These are phyloP conservation scores for Psidium friedrichsthalianum DNA, from an alignment of 345 rosid species.

Conservation along the genomic window DNA sequence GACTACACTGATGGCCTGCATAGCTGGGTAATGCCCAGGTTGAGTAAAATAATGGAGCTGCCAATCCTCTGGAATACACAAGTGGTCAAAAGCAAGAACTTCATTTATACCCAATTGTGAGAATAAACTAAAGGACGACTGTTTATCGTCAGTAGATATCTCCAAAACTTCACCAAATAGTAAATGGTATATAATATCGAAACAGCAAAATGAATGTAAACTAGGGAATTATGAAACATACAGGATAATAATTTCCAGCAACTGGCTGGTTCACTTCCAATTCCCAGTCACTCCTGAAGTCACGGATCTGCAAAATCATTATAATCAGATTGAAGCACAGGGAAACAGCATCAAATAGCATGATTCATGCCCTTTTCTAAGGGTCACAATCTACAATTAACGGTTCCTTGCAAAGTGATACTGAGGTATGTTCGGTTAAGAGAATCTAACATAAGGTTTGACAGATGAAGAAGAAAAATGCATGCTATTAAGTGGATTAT, in stretches of 20 bases:
- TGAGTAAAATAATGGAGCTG: not conserved
- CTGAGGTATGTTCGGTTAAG: not conserved
- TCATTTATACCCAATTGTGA: not conserved
- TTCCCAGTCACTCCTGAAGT: constrained; percentile 83
- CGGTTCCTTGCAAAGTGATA: not conserved
- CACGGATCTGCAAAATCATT: constrained; percentile 50
- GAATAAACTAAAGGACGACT: not conserved
- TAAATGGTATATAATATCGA: not conserved
- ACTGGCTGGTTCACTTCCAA: constrained; percentile 74
- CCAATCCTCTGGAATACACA: not conserved
- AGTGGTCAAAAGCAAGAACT: not conserved
- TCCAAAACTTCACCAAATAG: not conserved
- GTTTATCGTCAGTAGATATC: not conserved
- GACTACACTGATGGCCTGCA: not conserved
- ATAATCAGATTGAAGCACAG: constrained; percentile 1
- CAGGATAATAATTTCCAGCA: constrained; percentile 94
- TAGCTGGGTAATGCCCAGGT: not conserved
- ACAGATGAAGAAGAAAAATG: not conserved
- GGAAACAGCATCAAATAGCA: not conserved
- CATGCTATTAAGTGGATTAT: not conserved
- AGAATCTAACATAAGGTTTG: not conserved
- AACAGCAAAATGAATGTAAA: not conserved
- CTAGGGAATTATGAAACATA: constrained; percentile 18
- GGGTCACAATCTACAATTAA: not conserved
- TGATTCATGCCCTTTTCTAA: not conserved